Evolutionary conservation across 139 green algal genomes (phyloP).

Genomic region (Gonium pectorale): DNA sequence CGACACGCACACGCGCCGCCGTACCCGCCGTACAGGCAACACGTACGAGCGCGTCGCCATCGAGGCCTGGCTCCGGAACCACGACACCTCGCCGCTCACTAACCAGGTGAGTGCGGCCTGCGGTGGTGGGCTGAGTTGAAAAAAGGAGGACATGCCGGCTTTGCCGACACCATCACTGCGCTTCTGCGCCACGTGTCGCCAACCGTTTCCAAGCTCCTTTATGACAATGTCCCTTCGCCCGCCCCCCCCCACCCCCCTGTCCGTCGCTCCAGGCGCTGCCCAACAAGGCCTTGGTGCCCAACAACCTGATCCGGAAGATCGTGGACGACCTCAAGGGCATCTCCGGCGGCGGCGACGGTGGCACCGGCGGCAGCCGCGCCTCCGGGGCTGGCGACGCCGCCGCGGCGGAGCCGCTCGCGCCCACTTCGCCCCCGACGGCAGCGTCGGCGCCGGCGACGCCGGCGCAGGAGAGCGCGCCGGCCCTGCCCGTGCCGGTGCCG

Average conservation of each 20-base stretch:
- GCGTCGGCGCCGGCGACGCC: background rate
- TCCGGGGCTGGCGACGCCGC: background rate
- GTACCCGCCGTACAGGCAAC: constrained; percentile 37
- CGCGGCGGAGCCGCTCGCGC: background rate
- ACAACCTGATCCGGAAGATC: constrained; percentile 38
- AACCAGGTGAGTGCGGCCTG: constrained; percentile 53
- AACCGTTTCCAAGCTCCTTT: no score
- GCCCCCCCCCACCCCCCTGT: no score
- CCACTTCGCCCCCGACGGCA: background rate
- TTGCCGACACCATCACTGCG: no score
- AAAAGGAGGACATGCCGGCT: no score
- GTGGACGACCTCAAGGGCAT: background rate
- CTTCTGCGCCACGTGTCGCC: no score
- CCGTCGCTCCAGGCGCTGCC: constrained; percentile 2
- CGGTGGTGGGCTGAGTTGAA: no score
- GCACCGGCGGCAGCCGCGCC: background rate
- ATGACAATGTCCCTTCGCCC: no score
- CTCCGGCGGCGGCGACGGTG: background rate
- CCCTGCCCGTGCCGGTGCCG: background rate
- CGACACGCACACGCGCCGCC: background rate
- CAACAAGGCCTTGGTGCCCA: constrained; percentile 47
- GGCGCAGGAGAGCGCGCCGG: background rate
- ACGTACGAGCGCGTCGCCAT: constrained; percentile 76
- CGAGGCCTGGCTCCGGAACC: constrained; percentile 64
- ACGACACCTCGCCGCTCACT: constrained; percentile 70